phyloP scores from a whole-genome alignment of 2,329 filamentous ascomycete species.

The Claviceps capensis region DNA sequence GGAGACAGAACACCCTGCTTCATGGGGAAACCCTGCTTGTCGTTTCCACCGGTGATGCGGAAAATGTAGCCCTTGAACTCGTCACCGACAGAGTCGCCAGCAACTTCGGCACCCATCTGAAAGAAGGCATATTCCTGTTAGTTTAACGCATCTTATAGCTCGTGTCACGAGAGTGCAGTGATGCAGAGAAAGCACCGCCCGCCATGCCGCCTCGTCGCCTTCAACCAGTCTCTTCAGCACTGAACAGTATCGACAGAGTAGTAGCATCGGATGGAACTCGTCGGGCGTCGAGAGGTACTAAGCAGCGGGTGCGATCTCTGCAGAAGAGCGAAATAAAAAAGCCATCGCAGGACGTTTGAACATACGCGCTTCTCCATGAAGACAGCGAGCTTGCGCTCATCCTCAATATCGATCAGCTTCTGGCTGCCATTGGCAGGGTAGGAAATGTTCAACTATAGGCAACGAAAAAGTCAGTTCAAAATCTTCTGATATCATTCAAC shows the following conservation, averaged over 20 bases:
- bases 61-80: slow-evolving; percentile 99
- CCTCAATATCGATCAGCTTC: slow-evolving; percentile 97
- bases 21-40: slow-evolving; percentile 99
- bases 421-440: slow-evolving; percentile 99
- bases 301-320: not conserved
- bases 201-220: not conserved
- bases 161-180: too few relatives aligned
- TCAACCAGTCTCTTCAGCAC: not conserved
- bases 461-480: slow-evolving; percentile 18
- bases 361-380: slow-evolving; percentile 96
- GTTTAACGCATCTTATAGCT: slow-evolving; percentile 7
- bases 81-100: slow-evolving; percentile 88
- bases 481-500: not conserved
- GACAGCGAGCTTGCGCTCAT: slow-evolving; percentile 97
- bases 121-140: slow-evolving; percentile 16
- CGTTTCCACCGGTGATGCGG: slow-evolving; percentile 98
- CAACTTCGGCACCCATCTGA: slow-evolving; percentile 80
- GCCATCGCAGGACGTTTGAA: slow-evolving; percentile 14
- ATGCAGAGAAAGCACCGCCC: not conserved
- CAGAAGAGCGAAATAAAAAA: not conserved
- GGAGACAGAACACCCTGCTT: slow-evolving; percentile 99
- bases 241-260: not conserved
- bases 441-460: slow-evolving; percentile 47
- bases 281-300: not conserved
- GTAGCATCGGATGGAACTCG: not conserved